Base-by-base conservation (phyloP, 148 eudicot species). In the Chenopodium album region DNA sequence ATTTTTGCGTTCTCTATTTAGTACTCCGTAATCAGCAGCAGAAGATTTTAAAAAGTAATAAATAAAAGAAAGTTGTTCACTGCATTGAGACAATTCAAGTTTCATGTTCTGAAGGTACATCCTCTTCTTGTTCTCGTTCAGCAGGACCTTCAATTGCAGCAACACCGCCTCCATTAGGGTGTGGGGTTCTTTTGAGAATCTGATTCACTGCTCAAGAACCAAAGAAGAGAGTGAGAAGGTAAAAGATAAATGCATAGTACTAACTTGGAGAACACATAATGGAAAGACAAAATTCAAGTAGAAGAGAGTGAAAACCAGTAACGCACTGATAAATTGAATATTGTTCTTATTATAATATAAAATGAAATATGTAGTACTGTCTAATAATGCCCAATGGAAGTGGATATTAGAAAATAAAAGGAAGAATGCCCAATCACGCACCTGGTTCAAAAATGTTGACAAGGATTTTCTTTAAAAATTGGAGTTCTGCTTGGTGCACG, bases 401-500 rank as follows among this genome's bases (percentile, higher is more conserved):
- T 20, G 4, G 23, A 41, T 41, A 41, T 41, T 41, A 41, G 44
- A 41, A 6, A 5, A 41, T 41, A 41, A 63, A 44, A 73, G 17
- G 62, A 56, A 14, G 62, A 16, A 52, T 70, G 54, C 48, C 28
- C 50, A 32, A 65, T 54, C 31, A 75, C 2, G 48, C 84, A 93
- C 98, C 98, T 88, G 95, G 87, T 48, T 81, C 79, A 63, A 86
- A 71, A 76, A 89, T 71, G 87, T 89, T 86, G 37, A 47, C 78
- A 26, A 87, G 22, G 71, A 93, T 22, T 78, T 90, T 82, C 88
- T 82, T 94, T 19, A 82, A 81, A 84, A 94, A 88, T 83, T 85
- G 92, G 80, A 94, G 78, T 85, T 94, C 97, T 63, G 85, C 85
- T 82, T 92, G 85, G 87, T 91, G 97, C 62, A 89, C 82, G 50